phyloP scores from a whole-genome alignment of 345 rosid species.

The Eucalyptus curtisii region DNA sequence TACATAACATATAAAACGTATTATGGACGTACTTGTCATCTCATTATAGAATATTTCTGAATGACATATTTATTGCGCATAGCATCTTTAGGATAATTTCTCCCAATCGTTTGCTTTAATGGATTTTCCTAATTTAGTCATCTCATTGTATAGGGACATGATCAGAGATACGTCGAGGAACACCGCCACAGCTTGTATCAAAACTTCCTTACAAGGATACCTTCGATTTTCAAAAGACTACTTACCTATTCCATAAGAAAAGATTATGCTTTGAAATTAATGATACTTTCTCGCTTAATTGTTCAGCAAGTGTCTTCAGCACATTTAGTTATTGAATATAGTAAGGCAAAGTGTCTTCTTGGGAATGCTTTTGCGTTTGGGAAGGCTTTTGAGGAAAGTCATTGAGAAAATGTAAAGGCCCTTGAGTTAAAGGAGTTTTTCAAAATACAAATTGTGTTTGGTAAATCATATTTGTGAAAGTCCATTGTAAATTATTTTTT shows the following conservation, averaged over 20 bases:
- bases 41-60: neutral
- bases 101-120: neutral
- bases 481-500: no score
- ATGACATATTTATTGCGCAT: neutral
- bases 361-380: neutral
- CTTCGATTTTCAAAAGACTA: neutral
- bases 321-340: neutral
- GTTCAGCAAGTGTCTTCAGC: neutral
- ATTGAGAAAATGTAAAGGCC: rapidly evolving
- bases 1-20: neutral
- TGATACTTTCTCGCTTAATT: neutral
- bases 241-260: neutral
- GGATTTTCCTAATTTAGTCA: neutral
- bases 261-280: neutral
- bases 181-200: neutral
- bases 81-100: neutral
- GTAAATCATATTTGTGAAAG: no score
- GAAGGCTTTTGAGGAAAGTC: rapidly evolving
- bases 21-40: neutral
- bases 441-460: no score
- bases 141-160: neutral
- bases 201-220: neutral
- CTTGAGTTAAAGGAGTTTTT: no score
- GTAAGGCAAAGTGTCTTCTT: neutral
- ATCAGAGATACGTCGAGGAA: neutral